phyloP scores from a whole-genome alignment of 768 basidiomycete genomes.

The Boletus coccyginus region DNA sequence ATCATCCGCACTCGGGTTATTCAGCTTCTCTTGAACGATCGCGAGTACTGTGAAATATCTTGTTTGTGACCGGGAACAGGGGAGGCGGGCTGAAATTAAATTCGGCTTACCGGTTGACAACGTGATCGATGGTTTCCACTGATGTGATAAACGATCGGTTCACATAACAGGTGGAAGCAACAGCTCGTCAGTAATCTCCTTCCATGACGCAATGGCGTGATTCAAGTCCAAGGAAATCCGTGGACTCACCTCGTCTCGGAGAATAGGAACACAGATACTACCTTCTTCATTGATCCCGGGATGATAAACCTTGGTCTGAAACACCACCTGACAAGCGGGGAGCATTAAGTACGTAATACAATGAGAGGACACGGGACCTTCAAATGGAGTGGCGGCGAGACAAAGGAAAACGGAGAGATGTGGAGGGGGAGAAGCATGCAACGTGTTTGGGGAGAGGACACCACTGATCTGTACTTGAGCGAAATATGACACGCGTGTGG shows the following conservation, averaged over 20 bases:
- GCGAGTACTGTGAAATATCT: slow-evolving; percentile 52
- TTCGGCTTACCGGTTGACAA: slow-evolving; percentile 57
- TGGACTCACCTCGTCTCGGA: slow-evolving; percentile 72
- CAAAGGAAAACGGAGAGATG: background rate
- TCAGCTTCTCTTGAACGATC: slow-evolving; percentile 80
- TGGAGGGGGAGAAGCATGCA: slow-evolving; percentile 2
- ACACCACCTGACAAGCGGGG: slow-evolving; percentile 56
- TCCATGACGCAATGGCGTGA: background rate
- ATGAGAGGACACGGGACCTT: background rate
- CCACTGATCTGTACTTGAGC: background rate
- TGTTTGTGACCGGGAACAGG: slow-evolving; percentile 6
- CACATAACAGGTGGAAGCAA: background rate
- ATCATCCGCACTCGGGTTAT: slow-evolving; percentile 85
- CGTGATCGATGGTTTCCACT: slow-evolving; percentile 88
- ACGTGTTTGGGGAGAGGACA: slow-evolving; percentile 19
- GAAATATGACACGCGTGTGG: slow-evolving; percentile 4
- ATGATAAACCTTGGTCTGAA: slow-evolving; percentile 86
- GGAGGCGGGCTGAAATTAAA: background rate
- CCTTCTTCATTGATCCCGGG: slow-evolving; percentile 91
- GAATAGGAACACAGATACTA: slow-evolving; percentile 77
- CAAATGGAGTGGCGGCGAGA: background rate
- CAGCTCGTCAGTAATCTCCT: slow-evolving; percentile 3
- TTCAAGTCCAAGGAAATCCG: slow-evolving; percentile 1
- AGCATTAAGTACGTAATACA: slow-evolving; percentile 19
- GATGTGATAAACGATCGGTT: slow-evolving; percentile 1